Evolutionary conservation across 169 alveolate genomes (phyloP).

Genomic region (Pseudocohnilembus persalinus): DNA sequence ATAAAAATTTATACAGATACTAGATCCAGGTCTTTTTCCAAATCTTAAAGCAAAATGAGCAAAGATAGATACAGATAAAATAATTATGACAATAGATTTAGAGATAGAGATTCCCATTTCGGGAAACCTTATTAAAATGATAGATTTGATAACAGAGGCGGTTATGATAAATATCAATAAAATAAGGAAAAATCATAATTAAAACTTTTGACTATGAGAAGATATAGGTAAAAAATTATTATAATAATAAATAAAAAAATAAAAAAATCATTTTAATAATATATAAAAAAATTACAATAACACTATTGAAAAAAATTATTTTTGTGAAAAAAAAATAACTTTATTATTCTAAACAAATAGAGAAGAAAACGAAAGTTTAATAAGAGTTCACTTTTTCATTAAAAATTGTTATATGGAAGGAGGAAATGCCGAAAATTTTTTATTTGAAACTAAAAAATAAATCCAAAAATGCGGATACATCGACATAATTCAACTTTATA

Average conservation of each 20-base stretch:
- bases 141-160: background rate
- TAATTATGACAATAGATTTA: background rate
- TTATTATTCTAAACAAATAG: background rate
- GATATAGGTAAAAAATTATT: background rate
- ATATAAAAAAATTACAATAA: too few species aligned
- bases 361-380: background rate
- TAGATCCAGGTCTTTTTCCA: too few species aligned
- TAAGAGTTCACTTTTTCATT: background rate
- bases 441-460: background rate
- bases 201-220: background rate
- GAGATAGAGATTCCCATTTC: background rate
- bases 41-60: too few species aligned
- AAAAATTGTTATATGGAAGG: background rate
- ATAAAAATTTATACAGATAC: too few species aligned
- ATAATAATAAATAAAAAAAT: too few species aligned
- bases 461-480: background rate
- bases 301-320: too few species aligned
- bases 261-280: too few species aligned
- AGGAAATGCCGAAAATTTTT: background rate
- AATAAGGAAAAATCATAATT: background rate
- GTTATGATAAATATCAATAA: too few species aligned
- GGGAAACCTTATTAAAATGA: background rate
- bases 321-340: too few species aligned
- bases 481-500: background rate
- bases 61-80: too few species aligned